Base-by-base conservation (phyloP, 805 yeast genomes). In the Candida pini region DNA sequence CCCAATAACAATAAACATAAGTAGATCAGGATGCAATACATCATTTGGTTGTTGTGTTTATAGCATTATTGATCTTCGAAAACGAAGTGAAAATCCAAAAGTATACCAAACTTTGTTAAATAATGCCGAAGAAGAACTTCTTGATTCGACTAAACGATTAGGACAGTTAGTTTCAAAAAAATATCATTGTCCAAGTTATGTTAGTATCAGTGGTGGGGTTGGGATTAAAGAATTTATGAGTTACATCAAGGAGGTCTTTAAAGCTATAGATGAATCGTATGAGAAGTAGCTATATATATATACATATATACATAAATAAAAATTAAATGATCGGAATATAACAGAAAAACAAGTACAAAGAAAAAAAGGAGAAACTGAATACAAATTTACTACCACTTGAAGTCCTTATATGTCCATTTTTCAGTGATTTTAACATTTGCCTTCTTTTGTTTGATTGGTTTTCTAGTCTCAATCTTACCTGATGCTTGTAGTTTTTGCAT, bases 341-440 rank as follows among this genome's bases (percentile, higher is more conserved):
- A 12, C 26, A 18, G 28, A 22, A 31, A 21, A 15, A 21, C 31
- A 26, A 26, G 13, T 7, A 29, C 6, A 9, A 20, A 29, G 24
- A 22, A 15, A 23, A 23, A 5, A 21, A 15, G 5, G 6, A 10
- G 19, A 26, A 9, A 9, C 13, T 6, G 18, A 33, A 23, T 13
- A 28, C 18, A 19, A 14, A 18, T 28, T 20, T 12, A 32, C 21
- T 18, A 32, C 51, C 66, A 81, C 62, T 81, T 80, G 54, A 84
- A 85, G 62, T 90, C 95, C 65, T 90, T 90, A 64, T 83, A 85
- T 22, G 89, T 73, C 94, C 95, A 87, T 63, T 89, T 90, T 60
- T 90, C 96, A 20, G 95, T 83, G 42, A 82, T 62, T 68, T 82
- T 86, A 39, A 72, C 81, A 47, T 77, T 69, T 56, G 75, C 80